These are phyloP conservation scores for barley (Hordeum vulgare) DNA, from an alignment of 176 grass and related monocot genomes.

Conservation along the genomic window MorexV3_pseudomolecules_assembly NC_058519.1:637263285-637263784, in stretches of 20 bases:
- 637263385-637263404: background rate
- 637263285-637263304: background rate
- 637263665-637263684: conserved; percentile 28
- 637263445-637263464: background rate
- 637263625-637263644: conserved; percentile 20
- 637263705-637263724: background rate
- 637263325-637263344: background rate
- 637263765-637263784: conserved; percentile 5
- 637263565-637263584: conserved; percentile 5
- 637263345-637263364: background rate
- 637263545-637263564: conserved; percentile 16
- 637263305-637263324: background rate
- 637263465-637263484: background rate
- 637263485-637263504: background rate
- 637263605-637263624: conserved; percentile 31
- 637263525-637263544: background rate
- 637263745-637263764: conserved; percentile 16
- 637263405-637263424: background rate
- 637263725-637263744: background rate
- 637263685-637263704: conserved; percentile 15
- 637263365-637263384: background rate
- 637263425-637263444: no score
- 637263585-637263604: conserved; percentile 44
- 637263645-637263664: conserved; percentile 16
- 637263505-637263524: background rate